Base-by-base conservation (phyloP, 441 rosid species). In the Corymbia citriodora region DNA sequence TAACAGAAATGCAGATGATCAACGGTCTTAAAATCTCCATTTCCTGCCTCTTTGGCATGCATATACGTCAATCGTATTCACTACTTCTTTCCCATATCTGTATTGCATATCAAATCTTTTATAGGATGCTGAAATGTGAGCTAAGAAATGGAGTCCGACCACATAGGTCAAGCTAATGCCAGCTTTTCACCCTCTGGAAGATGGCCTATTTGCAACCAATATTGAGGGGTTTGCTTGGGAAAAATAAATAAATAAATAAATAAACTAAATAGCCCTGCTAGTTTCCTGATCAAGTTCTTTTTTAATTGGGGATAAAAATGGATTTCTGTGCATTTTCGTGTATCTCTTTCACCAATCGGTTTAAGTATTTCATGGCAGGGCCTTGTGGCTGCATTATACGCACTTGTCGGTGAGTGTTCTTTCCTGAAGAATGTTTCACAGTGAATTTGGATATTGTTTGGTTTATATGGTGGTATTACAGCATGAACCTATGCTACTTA, bases 401-500 rank as follows among this genome's bases (percentile, higher is more conserved):
- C 96, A 15, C 92, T 96, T 68, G 85, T 92, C 88, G 99, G 99
- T 97, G 89, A 70, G 96, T 92, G 89, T 85, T 81, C 91, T 88
- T 82, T 89, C 65, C 88, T 89, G 85, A 79, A 79, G 16, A 74
- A 19, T 21, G 83, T 40, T 74, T 74, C 9, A 21, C 82, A 36
- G 45, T 74, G 83, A 74, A 74, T 74, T 74, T 10, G 82, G 48
- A 23, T 72, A 36, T 36, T 72, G 36, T 65, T 15, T 9, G 6
- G 74, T 65, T 65, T n/a, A 18, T n/a, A 74, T 40, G 83, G 50
- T 74, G 50, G 50, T 40, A 72, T 36, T 72, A 5, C 29, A 36
- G 49, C 9, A 2, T 72, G 49, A 36, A 72, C 45, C 49, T 19
- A 36, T 36, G 11, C 83, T 74, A 36, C n/a, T 61, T 61, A 11